These are phyloP conservation scores for Phaeodactylum tricornutum DNA, from an alignment of 108 stramenopile genomes.

Conservation along the genomic window DNA sequence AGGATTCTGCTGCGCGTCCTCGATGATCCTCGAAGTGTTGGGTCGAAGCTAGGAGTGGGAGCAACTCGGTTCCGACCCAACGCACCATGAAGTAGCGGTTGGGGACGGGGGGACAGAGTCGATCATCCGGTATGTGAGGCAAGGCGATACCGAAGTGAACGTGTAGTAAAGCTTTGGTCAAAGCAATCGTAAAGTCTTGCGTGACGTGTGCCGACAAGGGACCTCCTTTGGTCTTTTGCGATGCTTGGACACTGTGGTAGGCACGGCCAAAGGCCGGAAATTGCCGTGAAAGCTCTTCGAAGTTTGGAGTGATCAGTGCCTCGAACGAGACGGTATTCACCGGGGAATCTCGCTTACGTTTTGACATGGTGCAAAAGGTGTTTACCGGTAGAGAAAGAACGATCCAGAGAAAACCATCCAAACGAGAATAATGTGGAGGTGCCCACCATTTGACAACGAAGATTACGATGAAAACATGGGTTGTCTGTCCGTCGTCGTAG, in stretches of 20 bases:
- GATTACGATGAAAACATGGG: no score
- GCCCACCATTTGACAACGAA: no score
- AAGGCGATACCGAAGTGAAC: conserved; percentile 47
- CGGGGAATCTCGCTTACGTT: no score
- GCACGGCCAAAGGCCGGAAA: conserved; percentile 54
- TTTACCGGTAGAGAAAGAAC: no score
- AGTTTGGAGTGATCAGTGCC: conserved; percentile 26
- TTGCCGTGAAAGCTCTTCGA: conserved; percentile 43
- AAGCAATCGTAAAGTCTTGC: conserved; percentile 53
- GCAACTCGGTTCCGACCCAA: conserved; percentile 65
- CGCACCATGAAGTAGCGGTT: conserved; percentile 85
- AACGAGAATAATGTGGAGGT: no score
- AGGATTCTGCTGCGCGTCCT: background rate
- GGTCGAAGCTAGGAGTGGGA: conserved; percentile 10
- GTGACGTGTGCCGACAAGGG: conserved; percentile 28
- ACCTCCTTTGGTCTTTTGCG: conserved; percentile 9
- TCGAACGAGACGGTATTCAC: no score
- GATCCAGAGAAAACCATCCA: no score
- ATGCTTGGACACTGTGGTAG: conserved; percentile 17
- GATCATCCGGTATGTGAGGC: conserved; percentile 57
- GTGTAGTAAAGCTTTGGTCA: conserved; percentile 74
- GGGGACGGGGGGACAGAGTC: conserved; percentile 85
- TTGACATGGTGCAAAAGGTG: no score
- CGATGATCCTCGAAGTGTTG: background rate
- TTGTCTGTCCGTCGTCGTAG: no score